Conservation (phyloP, 371 early-diverging fungal species). For the Circinella umbellata region DNA sequence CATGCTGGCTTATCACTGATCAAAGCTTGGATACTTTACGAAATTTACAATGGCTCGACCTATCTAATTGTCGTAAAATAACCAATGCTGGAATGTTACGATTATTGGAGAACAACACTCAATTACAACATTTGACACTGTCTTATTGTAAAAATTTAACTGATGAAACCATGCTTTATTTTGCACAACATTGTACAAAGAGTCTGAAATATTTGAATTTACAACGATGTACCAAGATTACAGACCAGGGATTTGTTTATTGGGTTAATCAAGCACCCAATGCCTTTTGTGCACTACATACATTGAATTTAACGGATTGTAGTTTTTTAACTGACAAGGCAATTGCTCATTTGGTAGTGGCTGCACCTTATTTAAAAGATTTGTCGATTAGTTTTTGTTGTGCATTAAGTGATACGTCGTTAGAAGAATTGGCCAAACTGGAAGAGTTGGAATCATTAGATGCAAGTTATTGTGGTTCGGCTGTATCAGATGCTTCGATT, state of each 20-base stretch:
- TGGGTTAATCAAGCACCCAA: constrained; percentile 42
- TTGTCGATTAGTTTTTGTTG: constrained; percentile 82
- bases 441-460: constrained; percentile 61
- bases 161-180: constrained; percentile 58
- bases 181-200: constrained; percentile 39
- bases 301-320: constrained; percentile 76
- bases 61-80: constrained; percentile 83
- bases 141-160: constrained; percentile 83
- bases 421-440: constrained; percentile 54
- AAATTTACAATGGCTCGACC: constrained; percentile 49
- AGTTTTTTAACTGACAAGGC: constrained; percentile 79
- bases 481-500: constrained; percentile 72
- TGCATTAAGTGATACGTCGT: constrained; percentile 70
- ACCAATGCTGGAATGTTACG: constrained; percentile 67
- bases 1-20: constrained; percentile 84
- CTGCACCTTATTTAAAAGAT: constrained; percentile 59
- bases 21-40: constrained; percentile 45
- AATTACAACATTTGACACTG: constrained; percentile 48
- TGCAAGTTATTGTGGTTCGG: constrained; percentile 76
- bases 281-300: constrained; percentile 41
- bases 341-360: constrained; percentile 52
- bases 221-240: constrained; percentile 80
- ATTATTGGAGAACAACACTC: constrained; percentile 36
- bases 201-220: constrained; percentile 62
- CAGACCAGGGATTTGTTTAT: constrained; percentile 66